Evolutionary conservation across 495 filamentous ascomycete genomes (phyloP), one percentile per base, ranked within the genome.

Genomic region (Pyrenula aspistea): DNA sequence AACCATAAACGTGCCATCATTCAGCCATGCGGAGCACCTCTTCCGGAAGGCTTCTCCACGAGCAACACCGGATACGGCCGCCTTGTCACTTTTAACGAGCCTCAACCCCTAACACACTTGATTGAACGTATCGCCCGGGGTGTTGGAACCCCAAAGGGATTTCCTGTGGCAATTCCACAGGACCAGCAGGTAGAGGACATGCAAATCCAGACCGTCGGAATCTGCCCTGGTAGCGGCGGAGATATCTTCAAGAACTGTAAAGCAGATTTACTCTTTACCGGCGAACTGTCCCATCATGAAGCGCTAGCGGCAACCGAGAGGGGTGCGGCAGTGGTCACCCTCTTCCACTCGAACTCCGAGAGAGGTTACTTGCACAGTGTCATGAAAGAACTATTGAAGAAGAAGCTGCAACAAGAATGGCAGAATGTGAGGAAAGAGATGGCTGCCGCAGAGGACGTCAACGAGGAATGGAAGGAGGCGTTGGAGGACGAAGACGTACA

Each of bases 341-440:
- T 93, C 24, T 91, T 94, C 59, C 93, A 98, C 67, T 89, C 86
- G 58, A 96, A 97, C 70, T 91, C 85, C 0, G 93, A 96, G 73
- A 68, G 92, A 12, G 85, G 82, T 1, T 96, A 89, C 63, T 69
- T 97, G 60, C 74, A 78, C 61, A 73, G 82, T 25, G 80, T 87
- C 53, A 77, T 98, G 76, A 78, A 77, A 63, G 68, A 69, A 19
- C 82, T 82, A 70, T 71, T 98, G 63, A 66, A 79, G 49, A 68
- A 70, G 12, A 66, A 68, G 23, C 62, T 96, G 53, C 69, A 65
- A 22, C 69, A 73, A 57, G 76, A 82, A 58, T 84, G 79, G 79
- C 62, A 74, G 56, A 62, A 53, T 31, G 60, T 77, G 19, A 65
- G 77, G 52, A 63, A 65, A 1, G 65, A 58, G 22, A 42, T 42